Conservation (phyloP, 1,284 basidiomycete species). For the Pascua sp. region DNA sequence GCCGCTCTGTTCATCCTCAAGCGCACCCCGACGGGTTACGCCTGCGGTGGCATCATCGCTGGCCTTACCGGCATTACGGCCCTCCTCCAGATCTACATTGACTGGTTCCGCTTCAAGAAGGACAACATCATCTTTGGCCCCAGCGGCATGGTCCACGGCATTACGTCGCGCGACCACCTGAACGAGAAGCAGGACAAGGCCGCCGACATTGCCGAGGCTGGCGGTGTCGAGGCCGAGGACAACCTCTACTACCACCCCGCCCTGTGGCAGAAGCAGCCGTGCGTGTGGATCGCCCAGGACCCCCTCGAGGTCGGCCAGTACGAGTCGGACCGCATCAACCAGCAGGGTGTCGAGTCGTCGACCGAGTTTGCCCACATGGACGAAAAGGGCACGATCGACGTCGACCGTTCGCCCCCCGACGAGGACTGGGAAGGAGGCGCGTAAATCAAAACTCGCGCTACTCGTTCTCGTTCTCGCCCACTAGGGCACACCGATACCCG, state of each 20-base stretch:
- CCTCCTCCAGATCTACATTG: conserved; percentile 43
- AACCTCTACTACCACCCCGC: conserved; percentile 45
- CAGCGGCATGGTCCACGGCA: background rate
- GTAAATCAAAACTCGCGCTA: background rate
- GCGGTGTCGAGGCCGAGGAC: conserved; percentile 19
- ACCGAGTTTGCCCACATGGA: conserved; percentile 46
- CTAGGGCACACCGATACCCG: no score
- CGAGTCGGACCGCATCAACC: conserved; percentile 43
- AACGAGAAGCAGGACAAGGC: conserved; percentile 9
- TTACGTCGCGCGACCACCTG: conserved; percentile 19
- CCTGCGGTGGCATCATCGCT: conserved; percentile 47
- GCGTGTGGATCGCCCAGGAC: conserved; percentile 49
- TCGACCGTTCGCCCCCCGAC: conserved; percentile 43
- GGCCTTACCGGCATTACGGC: conserved; percentile 37
- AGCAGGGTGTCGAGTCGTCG: conserved; percentile 39
- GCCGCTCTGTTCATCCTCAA: conserved; percentile 48
- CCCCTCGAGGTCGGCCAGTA: conserved; percentile 43
- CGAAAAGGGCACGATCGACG: conserved; percentile 40
- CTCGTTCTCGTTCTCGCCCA: no score
- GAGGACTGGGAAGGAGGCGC: conserved; percentile 37
- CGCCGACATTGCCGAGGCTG: conserved; percentile 12
- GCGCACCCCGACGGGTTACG: conserved; percentile 39
- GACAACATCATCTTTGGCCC: conserved; percentile 29
- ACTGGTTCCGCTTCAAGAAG: conserved; percentile 41
- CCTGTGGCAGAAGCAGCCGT: conserved; percentile 47